phyloP scores from a whole-genome alignment of 2,329 filamentous ascomycete species.

The Leptographium flavum region DNA sequence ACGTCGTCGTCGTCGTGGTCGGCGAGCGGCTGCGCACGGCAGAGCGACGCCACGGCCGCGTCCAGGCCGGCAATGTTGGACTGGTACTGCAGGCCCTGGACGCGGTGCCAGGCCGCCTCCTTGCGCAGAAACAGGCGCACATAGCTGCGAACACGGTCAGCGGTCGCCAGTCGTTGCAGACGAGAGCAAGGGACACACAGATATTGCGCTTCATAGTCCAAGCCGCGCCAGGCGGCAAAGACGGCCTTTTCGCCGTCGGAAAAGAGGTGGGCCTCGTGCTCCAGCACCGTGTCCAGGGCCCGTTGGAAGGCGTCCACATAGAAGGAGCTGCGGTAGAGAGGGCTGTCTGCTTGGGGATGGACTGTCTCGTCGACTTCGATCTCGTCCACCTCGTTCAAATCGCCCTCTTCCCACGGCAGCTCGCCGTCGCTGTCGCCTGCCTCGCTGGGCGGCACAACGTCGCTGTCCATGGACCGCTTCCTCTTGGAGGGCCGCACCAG shows the following conservation, averaged over 20 bases:
- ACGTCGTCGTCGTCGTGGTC: too few species aligned
- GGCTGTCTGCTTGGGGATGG: background rate
- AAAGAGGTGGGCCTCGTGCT: conserved; percentile 81
- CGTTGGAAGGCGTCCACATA: conserved; percentile 97
- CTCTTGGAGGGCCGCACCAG: background rate
- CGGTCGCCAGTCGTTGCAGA: too few species aligned
- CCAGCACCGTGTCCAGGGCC: conserved; percentile 74
- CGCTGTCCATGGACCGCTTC: too few species aligned
- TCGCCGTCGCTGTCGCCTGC: too few species aligned
- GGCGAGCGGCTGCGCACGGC: too few species aligned
- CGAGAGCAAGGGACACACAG: conserved; percentile 51
- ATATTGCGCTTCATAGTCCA: conserved; percentile 81
- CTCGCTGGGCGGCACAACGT: too few species aligned
- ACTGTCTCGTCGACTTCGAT: background rate
- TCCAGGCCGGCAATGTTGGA: conserved; percentile 67
- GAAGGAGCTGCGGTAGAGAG: conserved; percentile 61
- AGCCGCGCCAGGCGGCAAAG: conserved; percentile 58
- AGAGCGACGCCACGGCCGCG: conserved; percentile 49
- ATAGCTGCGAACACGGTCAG: background rate
- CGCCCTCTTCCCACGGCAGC: too few species aligned
- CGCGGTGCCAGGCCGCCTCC: conserved; percentile 78
- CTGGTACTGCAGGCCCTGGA: conserved; percentile 63
- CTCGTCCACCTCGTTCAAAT: too few species aligned
- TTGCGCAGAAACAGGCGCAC: conserved; percentile 89
- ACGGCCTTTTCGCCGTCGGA: conserved; percentile 62